Base-by-base conservation (phyloP, 805 yeast genomes). In the Pichia cabralensis region DNA sequence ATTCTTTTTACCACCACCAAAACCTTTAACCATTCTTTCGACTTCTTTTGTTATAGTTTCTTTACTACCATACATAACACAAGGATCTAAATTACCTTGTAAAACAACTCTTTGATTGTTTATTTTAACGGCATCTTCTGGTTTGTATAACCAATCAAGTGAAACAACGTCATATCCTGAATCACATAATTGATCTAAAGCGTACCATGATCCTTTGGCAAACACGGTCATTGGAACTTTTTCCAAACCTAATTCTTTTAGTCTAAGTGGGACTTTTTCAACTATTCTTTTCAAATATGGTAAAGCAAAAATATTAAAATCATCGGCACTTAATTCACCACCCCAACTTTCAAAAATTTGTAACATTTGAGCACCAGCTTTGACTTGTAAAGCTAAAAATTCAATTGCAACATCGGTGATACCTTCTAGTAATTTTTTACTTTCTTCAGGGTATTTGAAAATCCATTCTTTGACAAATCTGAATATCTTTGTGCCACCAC, bases 271-370 rank as follows among this genome's bases (percentile, higher is more conserved):
- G 30, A 89, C 69, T 45, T 69, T 70, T 14, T 64, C 60, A 19
- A 83, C 71, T 38, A 89, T 88, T 53, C 83, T 83, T 44, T 68
- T 71, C 49, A 92, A 64, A 55, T 84, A 92, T 3, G 97, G 97
- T 50, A 89, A 70, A 4, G 94, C 79, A 58, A 86, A 92, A 56
- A 82, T 88, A 42, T 69, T 69, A 60, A 89, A 92, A 51, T 92
- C 98, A 34, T 64, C 64, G 10, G 96, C 94, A 1, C 95, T 92
- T 38, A 92, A 68, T 61, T 92, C 97, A 33, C 97, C 95, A 38
- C 95, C 98, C 95, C 96, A 88, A 24, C 95, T 81, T 55, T 92
- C 98, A 53, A 92, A 92, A 23, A 92, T 86, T 61, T 92, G 98
- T 41, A 92, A 68, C 78, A 92, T 86, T 64, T 92, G 98, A 23